Percentiles rank a stretch among this genome's conserved stretches.
phyloP scores from a whole-genome alignment of 768 basidiomycete genomes.

The Favolaschia claudopus region DNA sequence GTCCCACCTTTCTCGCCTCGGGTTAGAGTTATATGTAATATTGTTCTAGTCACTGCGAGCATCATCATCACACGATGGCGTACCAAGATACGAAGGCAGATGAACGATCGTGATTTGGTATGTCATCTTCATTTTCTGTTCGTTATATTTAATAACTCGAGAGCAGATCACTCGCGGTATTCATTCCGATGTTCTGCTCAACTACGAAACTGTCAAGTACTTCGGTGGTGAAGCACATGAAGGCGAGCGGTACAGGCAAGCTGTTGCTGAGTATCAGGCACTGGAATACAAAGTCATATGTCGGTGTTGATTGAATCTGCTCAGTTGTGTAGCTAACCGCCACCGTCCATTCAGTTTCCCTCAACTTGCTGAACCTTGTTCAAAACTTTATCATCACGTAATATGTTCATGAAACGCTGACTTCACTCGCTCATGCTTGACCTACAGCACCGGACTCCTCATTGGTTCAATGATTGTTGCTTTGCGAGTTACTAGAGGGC shows the following conservation, averaged over 20 bases:
- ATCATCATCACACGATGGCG: slow-evolving; percentile 74
- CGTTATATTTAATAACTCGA: not conserved
- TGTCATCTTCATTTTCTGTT: slow-evolving; percentile 30
- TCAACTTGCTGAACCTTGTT: slow-evolving; percentile 77
- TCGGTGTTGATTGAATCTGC: slow-evolving; percentile 41
- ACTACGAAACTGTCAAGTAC: slow-evolving; percentile 89
- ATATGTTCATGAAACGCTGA: slow-evolving; percentile 44
- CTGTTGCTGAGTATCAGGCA: slow-evolving; percentile 76
- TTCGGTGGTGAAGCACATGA: slow-evolving; percentile 90
- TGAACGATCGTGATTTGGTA: slow-evolving; percentile 86
- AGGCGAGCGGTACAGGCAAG: slow-evolving; percentile 70
- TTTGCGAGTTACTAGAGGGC: slow-evolving; percentile 63
- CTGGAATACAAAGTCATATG: slow-evolving; percentile 79
- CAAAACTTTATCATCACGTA: slow-evolving; percentile 88
- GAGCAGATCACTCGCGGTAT: slow-evolving; percentile 77
- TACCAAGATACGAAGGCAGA: slow-evolving; percentile 74
- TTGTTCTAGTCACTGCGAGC: slow-evolving; percentile 52
- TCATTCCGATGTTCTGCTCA: slow-evolving; percentile 80
- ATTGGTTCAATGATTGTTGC: slow-evolving; percentile 85
- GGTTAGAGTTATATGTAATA: slow-evolving; percentile 6
- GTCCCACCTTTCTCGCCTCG: slow-evolving; percentile 26
- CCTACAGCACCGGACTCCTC: slow-evolving; percentile 72
- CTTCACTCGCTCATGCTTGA: not conserved
- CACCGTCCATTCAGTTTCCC: slow-evolving; percentile 52
- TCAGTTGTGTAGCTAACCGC: slow-evolving; percentile 4